Evolutionary conservation across 148 eudicot species (phyloP).

Genomic region (Spergularia marina): DNA sequence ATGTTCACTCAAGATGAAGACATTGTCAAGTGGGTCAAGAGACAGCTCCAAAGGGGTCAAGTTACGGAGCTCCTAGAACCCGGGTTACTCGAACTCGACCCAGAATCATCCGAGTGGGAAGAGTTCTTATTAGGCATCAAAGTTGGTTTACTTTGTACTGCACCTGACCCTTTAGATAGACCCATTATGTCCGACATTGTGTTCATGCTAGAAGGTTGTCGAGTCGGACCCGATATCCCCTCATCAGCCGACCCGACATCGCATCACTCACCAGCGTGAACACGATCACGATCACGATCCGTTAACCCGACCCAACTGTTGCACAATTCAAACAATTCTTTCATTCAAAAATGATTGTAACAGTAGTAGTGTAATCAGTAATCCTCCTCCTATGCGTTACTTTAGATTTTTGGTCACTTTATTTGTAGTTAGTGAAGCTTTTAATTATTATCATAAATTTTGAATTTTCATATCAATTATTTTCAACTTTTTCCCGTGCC

Average conservation of each 20-base stretch:
- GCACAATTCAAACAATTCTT: conserved; percentile 34
- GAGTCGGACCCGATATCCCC: conserved; percentile 67
- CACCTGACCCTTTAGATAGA: conserved; percentile 56
- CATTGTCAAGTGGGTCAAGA: conserved; percentile 78
- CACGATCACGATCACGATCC: conserved; percentile 37
- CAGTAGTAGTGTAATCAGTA: conserved; percentile 3
- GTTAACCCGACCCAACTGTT: conserved; percentile 36
- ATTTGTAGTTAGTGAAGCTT: conserved; percentile 11
- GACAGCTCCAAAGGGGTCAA: conserved; percentile 65
- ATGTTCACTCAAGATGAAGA: conserved; percentile 74
- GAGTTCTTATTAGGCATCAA: conserved; percentile 73
- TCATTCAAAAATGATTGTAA: conserved; percentile 25
- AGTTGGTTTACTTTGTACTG: conserved; percentile 68
- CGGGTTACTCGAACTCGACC: conserved; percentile 71
- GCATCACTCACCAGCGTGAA: conserved; percentile 30
- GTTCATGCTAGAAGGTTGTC: conserved; percentile 79
- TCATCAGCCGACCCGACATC: conserved; percentile 72
- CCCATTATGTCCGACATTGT: conserved; percentile 70
- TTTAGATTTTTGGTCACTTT: conserved; percentile 7
- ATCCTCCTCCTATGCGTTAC: too few species aligned
- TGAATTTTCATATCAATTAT: conserved; percentile 2
- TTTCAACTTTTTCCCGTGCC: conserved; percentile 10
- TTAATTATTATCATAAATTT: neutral
- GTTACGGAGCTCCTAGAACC: conserved; percentile 62
- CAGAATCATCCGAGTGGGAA: conserved; percentile 84